Percentiles rank a stretch among this genome's conserved stretches.
Evolutionary conservation across 2,329 filamentous ascomycete species (phyloP).

Genomic region (Ascochyta rabiei): DNA sequence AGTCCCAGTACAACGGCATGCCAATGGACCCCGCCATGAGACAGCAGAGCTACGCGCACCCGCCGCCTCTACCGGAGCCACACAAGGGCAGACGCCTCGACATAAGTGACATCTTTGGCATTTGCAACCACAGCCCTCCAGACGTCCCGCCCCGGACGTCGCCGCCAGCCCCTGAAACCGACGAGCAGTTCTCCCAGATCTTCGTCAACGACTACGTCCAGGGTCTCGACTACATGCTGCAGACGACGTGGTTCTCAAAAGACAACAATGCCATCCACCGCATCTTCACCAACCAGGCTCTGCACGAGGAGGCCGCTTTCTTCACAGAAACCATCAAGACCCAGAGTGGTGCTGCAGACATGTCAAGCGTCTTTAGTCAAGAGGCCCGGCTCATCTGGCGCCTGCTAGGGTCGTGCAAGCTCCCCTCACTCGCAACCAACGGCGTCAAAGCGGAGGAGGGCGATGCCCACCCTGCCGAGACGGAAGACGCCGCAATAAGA

Average conservation of each 20-base stretch:
- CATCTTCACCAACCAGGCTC: conserved; percentile 57
- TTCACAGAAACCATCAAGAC: conserved; percentile 45
- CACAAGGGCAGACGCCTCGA: conserved; percentile 45
- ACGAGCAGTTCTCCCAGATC: conserved; percentile 42
- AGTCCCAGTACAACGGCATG: conserved; percentile 40
- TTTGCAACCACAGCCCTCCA: conserved; percentile 44
- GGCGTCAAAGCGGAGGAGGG: conserved; percentile 52
- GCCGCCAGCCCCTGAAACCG: conserved; percentile 37
- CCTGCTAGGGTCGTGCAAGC: conserved; percentile 60
- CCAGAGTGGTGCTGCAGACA: conserved; percentile 31
- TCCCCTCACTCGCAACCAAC: conserved; percentile 41
- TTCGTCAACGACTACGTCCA: conserved; percentile 45
- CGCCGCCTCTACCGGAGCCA: conserved; percentile 24
- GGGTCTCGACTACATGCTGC: conserved; percentile 52
- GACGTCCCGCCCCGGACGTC: conserved; percentile 39
- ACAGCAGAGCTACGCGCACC: conserved; percentile 25
- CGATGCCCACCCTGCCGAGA: conserved; percentile 35
- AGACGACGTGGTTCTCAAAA: conserved; percentile 79
- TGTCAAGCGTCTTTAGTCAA: conserved; percentile 55
- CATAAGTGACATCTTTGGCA: conserved; percentile 43
- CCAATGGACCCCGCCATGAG: conserved; percentile 42
- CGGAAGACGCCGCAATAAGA: conserved; percentile 66
- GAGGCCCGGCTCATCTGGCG: conserved; percentile 67
- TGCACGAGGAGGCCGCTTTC: conserved; percentile 45
- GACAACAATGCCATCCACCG: conserved; percentile 56